Conservation (phyloP, 352 stramenopile genomes). For the Thraustochytrium sp. region DNA sequence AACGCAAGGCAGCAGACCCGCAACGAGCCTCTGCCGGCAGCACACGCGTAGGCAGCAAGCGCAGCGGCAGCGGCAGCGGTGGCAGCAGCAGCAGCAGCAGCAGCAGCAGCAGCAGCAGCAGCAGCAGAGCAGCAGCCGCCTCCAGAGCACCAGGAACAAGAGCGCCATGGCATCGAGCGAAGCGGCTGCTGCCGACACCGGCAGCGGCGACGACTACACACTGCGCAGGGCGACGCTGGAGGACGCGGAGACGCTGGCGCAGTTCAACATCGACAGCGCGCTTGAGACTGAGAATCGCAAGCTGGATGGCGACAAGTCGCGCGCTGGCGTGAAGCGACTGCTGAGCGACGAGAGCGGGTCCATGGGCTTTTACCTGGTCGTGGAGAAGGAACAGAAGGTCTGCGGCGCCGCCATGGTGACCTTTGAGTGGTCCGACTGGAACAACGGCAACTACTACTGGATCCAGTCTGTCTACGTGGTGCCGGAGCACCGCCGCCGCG, state of each 20-base stretch:
- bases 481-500: background rate
- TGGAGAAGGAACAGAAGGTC: background rate
- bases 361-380: conserved; percentile 18
- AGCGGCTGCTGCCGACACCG: no score
- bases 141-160: no score
- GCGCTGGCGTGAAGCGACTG: background rate
- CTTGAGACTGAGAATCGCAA: conserved; percentile 15
- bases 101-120: no score
- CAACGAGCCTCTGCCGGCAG: no score
- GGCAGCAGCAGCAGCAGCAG: no score
- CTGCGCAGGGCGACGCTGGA: background rate
- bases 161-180: no score
- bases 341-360: background rate
- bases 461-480: conserved; percentile 19
- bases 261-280: conserved; percentile 22
- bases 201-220: background rate
- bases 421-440: conserved; percentile 33
- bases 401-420: background rate
- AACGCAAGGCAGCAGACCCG: no score
- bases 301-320: background rate
- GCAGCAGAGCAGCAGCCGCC: no score
- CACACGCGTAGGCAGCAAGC: no score
- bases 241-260: conserved; percentile 6
- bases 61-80: no score
- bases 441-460: conserved; percentile 9